Percentiles rank a stretch among this genome's conserved stretches.
phyloP scores from a whole-genome alignment of 768 basidiomycete genomes.

The Amanita subjunquillea region DNA sequence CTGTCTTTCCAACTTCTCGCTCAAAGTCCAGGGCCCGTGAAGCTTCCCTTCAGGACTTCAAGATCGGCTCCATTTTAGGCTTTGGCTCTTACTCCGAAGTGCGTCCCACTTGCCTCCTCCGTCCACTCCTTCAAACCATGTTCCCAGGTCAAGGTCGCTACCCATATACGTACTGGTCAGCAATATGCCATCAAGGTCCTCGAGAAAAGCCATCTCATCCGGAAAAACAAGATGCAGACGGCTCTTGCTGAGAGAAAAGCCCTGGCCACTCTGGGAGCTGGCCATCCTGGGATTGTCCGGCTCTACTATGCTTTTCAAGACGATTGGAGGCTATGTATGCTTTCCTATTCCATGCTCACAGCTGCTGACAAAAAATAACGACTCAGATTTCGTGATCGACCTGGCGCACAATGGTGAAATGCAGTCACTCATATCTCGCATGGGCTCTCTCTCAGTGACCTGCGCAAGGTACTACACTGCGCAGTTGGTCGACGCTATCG shows the following conservation, averaged over 20 bases:
- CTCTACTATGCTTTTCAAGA: conserved; percentile 84
- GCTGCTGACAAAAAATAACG: background rate
- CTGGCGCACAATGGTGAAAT: conserved; percentile 71
- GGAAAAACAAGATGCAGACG: conserved; percentile 68
- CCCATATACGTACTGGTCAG: conserved; percentile 43
- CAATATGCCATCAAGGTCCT: conserved; percentile 37
- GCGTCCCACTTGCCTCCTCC: conserved; percentile 16
- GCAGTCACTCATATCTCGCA: conserved; percentile 55
- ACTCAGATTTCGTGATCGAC: conserved; percentile 69
- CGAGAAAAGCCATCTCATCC: conserved; percentile 74
- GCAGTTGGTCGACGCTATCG: conserved; percentile 80
- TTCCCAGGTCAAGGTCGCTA: conserved; percentile 47
- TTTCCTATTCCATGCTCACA: background rate
- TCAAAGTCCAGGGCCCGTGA: conserved; percentile 26
- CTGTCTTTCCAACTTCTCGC: conserved; percentile 24
- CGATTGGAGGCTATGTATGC: conserved; percentile 70
- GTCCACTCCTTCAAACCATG: background rate
- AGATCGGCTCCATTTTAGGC: conserved; percentile 64
- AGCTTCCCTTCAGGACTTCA: conserved; percentile 52
- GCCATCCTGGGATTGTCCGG: conserved; percentile 75
- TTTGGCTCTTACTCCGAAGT: conserved; percentile 81
- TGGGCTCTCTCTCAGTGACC: conserved; percentile 77
- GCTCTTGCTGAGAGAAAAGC: conserved; percentile 78
- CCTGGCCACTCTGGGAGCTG: conserved; percentile 58
- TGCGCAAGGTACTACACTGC: conserved; percentile 84